phyloP scores from a whole-genome alignment of 2,329 filamentous ascomycete genomes.

The Sporothrix brasiliensis region DNA sequence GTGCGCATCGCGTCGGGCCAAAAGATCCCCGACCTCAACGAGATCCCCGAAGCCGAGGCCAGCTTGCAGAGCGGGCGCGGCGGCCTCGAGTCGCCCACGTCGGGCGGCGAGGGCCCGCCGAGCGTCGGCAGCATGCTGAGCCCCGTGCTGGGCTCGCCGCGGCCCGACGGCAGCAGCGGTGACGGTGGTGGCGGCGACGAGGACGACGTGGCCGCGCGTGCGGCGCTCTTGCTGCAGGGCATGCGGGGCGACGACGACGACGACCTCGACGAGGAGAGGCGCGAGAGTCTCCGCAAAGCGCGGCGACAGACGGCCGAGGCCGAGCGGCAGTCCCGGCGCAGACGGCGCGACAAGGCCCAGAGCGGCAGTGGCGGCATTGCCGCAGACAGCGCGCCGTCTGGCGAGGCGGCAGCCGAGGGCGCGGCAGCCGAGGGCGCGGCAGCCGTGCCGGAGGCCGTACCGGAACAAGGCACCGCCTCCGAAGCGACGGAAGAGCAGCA shows the following conservation, averaged over 20 bases:
- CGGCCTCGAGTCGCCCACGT: slow-evolving; percentile 40
- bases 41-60: slow-evolving; percentile 60
- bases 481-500: not conserved
- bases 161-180: slow-evolving; percentile 57
- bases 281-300: slow-evolving; percentile 63
- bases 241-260: slow-evolving; percentile 69
- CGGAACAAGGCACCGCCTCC: not conserved
- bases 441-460: not conserved
- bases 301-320: slow-evolving; percentile 76
- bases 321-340: slow-evolving; percentile 68
- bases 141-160: slow-evolving; percentile 52
- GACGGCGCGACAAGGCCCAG: slow-evolving; percentile 65
- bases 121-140: slow-evolving; percentile 58
- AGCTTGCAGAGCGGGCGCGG: slow-evolving; percentile 41
- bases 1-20: slow-evolving; percentile 88
- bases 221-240: slow-evolving; percentile 80
- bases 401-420: not conserved
- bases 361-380: slow-evolving; percentile 50
- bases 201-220: slow-evolving; percentile 81
- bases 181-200: slow-evolving; percentile 72
- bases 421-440: not conserved
- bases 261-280: slow-evolving; percentile 58
- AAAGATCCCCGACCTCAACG: slow-evolving; percentile 74
- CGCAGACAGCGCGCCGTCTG: not conserved
- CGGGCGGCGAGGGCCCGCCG: slow-evolving; percentile 43